A percentile compares a stretch with the other conserved stretches of the same genome.
phyloP scores from a whole-genome alignment of 768 basidiomycete species.

The Amanita fuliginea region DNA sequence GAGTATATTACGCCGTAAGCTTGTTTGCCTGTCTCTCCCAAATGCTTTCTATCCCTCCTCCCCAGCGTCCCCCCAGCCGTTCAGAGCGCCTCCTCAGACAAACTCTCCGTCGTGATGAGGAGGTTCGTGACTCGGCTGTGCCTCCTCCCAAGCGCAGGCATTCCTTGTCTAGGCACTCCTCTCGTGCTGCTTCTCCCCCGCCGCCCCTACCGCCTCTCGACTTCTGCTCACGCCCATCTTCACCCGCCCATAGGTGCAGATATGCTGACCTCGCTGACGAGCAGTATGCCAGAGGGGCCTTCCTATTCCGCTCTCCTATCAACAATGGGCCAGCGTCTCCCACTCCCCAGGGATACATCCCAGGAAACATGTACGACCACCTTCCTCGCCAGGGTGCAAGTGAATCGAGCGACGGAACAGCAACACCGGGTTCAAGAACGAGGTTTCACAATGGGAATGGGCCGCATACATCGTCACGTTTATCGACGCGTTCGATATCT shows the following conservation, averaged over 20 bases:
- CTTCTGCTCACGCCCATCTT: constrained; percentile 5
- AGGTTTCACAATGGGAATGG: neutral
- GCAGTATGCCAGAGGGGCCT: constrained; percentile 15
- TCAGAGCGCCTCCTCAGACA: constrained; percentile 47
- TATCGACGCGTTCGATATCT: neutral
- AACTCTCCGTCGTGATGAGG: constrained; percentile 38
- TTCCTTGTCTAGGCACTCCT: neutral
- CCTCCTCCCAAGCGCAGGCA: neutral
- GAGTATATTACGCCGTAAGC: neutral
- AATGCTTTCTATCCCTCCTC: constrained; percentile 4
- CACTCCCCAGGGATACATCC: neutral
- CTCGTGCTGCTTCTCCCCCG: constrained; percentile 10
- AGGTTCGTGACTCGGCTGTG: constrained; percentile 11
- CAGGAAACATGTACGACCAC: neutral
- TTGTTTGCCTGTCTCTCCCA: neutral
- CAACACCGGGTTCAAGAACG: neutral
- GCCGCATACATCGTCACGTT: constrained; percentile 1
- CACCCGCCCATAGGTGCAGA: constrained; percentile 5
- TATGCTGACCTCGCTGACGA: constrained; percentile 9
- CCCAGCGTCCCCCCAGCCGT: constrained; percentile 32
- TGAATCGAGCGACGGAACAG: neutral
- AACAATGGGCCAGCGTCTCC: constrained; percentile 6
- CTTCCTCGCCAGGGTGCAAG: too few relatives aligned
- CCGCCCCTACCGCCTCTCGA: constrained; percentile 1
- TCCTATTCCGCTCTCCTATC: constrained; percentile 23